Evolutionary conservation across 2,329 filamentous ascomycete genomes (phyloP).

Genomic region (Plenodomus lindquistii): DNA sequence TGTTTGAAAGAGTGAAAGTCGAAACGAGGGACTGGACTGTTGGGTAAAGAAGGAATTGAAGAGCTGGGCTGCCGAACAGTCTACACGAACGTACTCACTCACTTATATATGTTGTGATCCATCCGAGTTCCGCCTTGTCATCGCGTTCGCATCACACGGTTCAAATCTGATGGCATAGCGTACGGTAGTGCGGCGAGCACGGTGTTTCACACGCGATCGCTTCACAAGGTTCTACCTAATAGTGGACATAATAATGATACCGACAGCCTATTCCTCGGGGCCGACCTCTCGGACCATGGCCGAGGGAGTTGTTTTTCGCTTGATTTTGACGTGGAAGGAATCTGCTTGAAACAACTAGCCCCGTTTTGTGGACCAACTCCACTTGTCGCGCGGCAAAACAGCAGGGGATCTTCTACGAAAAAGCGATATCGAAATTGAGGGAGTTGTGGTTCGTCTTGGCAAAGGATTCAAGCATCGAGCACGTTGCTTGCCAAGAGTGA

Average conservation of each 20-base stretch:
- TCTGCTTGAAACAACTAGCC: slow-evolving; percentile 23
- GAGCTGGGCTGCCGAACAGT: slow-evolving; percentile 15
- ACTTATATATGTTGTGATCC: slow-evolving; percentile 13
- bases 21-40: slow-evolving; percentile 14
- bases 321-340: slow-evolving; percentile 11
- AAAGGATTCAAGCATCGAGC: too few species aligned
- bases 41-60: slow-evolving; percentile 20
- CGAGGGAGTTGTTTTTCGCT: slow-evolving; percentile 4
- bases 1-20: slow-evolving; percentile 15
- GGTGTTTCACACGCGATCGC: slow-evolving; percentile 12
- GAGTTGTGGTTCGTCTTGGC: slow-evolving; percentile 1
- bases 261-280: slow-evolving; percentile 12
- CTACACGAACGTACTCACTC: slow-evolving; percentile 1
- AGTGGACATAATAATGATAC: slow-evolving; percentile 4
- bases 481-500: too few species aligned
- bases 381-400: slow-evolving; percentile 18
- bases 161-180: slow-evolving; percentile 8
- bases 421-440: slow-evolving; percentile 9
- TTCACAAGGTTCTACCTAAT: slow-evolving; percentile 7
- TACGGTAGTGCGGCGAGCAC: slow-evolving; percentile 6
- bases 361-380: slow-evolving; percentile 7
- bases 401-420: slow-evolving; percentile 15
- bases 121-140: neutral
- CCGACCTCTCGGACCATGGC: slow-evolving; percentile 4
- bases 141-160: slow-evolving; percentile 1